These are phyloP conservation scores for Gynandropsis gynandra DNA, from an alignment of 345 rosid species.

Conservation along the genomic window DNA sequence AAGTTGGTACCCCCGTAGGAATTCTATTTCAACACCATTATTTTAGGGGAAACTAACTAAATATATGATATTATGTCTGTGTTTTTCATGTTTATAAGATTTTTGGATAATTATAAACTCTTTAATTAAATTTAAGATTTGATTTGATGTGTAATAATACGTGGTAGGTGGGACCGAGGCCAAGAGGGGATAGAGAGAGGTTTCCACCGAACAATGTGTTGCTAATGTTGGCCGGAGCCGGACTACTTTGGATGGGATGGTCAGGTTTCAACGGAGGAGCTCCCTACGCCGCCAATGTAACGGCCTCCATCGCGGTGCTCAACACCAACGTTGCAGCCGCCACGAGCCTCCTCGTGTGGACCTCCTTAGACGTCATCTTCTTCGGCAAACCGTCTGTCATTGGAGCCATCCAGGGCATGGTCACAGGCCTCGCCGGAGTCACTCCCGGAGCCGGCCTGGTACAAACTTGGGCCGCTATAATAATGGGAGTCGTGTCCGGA, in stretches of 20 bases:
- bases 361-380: slow-evolving; percentile 68
- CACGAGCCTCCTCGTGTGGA: slow-evolving; percentile 90
- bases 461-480: slow-evolving; percentile 88
- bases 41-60: too few species aligned
- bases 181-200: slow-evolving; percentile 70
- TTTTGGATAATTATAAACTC: too few species aligned
- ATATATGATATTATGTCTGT: too few species aligned
- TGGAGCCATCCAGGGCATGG: slow-evolving; percentile 94
- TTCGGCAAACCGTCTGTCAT: slow-evolving; percentile 90
- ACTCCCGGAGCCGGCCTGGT: slow-evolving; percentile 97
- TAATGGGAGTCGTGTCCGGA: slow-evolving; percentile 70
- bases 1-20: too few species aligned
- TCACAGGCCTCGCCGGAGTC: slow-evolving; percentile 79
- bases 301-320: slow-evolving; percentile 58
- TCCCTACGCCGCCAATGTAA: slow-evolving; percentile 76
- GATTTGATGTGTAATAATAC: too few species aligned
- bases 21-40: too few species aligned
- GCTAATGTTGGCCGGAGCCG: slow-evolving; percentile 92
- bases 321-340: slow-evolving; percentile 88
- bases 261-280: slow-evolving; percentile 97
- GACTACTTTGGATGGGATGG: slow-evolving; percentile 96
- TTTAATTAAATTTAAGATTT: too few species aligned
- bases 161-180: slow-evolving; percentile 77
- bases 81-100: too few species aligned
- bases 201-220: slow-evolving; percentile 90